phyloP scores from a whole-genome alignment of 2,329 filamentous ascomycete genomes.

The Colletotrichum kahawae region DNA sequence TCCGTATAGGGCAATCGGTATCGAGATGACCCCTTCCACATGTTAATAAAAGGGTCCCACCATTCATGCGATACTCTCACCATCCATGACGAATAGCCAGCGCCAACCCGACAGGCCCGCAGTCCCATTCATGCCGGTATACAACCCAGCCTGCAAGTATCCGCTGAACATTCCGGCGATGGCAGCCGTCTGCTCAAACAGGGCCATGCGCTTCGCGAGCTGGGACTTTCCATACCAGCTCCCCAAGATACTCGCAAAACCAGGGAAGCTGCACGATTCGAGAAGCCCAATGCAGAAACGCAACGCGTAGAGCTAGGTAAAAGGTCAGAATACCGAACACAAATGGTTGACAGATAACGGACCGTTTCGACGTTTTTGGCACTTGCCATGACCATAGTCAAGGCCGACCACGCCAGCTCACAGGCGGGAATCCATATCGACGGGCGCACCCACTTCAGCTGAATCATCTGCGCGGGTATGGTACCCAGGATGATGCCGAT shows the following conservation, averaged over 20 bases:
- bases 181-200: slow-evolving; percentile 55
- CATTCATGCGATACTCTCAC: not conserved
- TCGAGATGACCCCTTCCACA: slow-evolving; percentile 13
- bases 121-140: slow-evolving; percentile 38
- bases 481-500: slow-evolving; percentile 27
- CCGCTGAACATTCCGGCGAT: slow-evolving; percentile 62
- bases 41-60: not conserved
- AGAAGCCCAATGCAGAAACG: slow-evolving; percentile 48
- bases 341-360: not conserved
- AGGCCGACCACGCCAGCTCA: slow-evolving; percentile 27
- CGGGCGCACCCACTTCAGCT: slow-evolving; percentile 29
- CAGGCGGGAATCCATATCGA: slow-evolving; percentile 30
- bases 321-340: not conserved
- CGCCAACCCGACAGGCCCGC: slow-evolving; percentile 38
- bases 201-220: slow-evolving; percentile 55
- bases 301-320: slow-evolving; percentile 40
- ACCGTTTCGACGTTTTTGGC: slow-evolving; percentile 27
- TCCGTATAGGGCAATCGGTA: slow-evolving; percentile 26
- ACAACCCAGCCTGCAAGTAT: slow-evolving; percentile 59
- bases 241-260: slow-evolving; percentile 39
- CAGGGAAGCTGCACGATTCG: slow-evolving; percentile 35
- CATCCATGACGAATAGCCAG: slow-evolving; percentile 47
- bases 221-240: slow-evolving; percentile 42
- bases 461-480: slow-evolving; percentile 29
- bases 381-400: slow-evolving; percentile 16